Evolutionary conservation across 2,329 filamentous ascomycete genomes (phyloP).

Genomic region (Colletotrichum sp.): DNA sequence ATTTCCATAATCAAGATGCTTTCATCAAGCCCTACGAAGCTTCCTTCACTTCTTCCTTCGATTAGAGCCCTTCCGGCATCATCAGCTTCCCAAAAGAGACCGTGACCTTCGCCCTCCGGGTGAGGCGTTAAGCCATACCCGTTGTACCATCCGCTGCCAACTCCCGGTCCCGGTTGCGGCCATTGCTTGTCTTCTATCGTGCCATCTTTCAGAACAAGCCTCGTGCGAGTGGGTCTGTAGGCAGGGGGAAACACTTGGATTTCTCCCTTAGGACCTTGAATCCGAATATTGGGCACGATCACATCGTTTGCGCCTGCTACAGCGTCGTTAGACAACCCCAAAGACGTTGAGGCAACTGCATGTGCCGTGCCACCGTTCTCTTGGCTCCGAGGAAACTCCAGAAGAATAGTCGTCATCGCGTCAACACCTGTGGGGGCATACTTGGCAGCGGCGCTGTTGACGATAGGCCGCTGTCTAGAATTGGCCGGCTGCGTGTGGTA

Average conservation of each 20-base stretch:
- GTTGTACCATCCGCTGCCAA: background rate
- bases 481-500: constrained; percentile 77
- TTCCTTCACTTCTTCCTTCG: constrained; percentile 79
- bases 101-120: constrained; percentile 63
- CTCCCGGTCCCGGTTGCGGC: constrained; percentile 33
- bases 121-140: background rate
- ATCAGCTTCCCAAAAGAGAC: constrained; percentile 90
- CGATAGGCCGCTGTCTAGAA: constrained; percentile 67
- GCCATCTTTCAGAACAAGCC: constrained; percentile 59
- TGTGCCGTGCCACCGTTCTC: constrained; percentile 74
- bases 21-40: constrained; percentile 73
- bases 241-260: constrained; percentile 79
- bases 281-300: constrained; percentile 73
- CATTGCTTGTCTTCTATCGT: constrained; percentile 53
- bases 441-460: constrained; percentile 73
- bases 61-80: constrained; percentile 76
- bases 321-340: constrained; percentile 67
- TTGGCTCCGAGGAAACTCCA: constrained; percentile 73
- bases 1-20: constrained; percentile 84
- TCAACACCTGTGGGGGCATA: constrained; percentile 74
- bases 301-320: constrained; percentile 52
- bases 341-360: constrained; percentile 46
- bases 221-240: constrained; percentile 71
- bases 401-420: constrained; percentile 76
- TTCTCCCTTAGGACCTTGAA: constrained; percentile 82